Evolutionary conservation across 345 rosid genomes (phyloP), one percentile per base, ranked within the genome.

Genomic region (Mercurialis annua): DNA sequence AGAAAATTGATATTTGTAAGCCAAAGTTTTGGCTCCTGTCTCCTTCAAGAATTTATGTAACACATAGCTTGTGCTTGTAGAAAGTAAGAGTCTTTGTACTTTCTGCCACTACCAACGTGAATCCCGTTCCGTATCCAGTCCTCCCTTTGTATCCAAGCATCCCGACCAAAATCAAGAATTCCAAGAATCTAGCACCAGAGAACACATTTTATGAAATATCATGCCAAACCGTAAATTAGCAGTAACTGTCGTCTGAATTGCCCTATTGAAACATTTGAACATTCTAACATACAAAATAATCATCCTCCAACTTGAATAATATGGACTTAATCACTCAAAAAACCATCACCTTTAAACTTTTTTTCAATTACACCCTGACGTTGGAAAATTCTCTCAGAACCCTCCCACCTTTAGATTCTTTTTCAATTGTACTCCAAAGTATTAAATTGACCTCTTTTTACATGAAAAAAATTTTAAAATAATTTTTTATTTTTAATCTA

Each of bases 91-190:
- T 94, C 97, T 81, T 82, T 89, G 81, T 94, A 94, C 82, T 91
- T 94, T 77, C 86, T 86, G 68, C 84, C 85, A 57, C 83, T 86
- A 16, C 91, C 95, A 17, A 83, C 49, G 70, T 84, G 86, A 73
- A 94, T 82, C 61, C 99, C 99, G 62, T 77, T 89, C 31, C 78
- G 81, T 66, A 87, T 86, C 99, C 99, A 94, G 53, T 94, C 95
- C 31, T 78, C 87, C 34, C 90, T 82, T 64, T 87, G 85, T 56
- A 94, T 77, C 97, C 99, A 94, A 31, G 95, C 96, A 66, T 94
- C 99, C 27, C 97, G 86, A 24, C 87, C 86, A 68, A 89, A 82
- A 73, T 94, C 99, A 47, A 91, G 82, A 42, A 90, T 68, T 70
- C 92, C 93, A 65, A 92, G 82, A 71, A 94, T 80, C 97, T 94